These are phyloP conservation scores for Populus hybrid DNA, from an alignment of 441 rosid genomes.

Conservation along the genomic window DNA sequence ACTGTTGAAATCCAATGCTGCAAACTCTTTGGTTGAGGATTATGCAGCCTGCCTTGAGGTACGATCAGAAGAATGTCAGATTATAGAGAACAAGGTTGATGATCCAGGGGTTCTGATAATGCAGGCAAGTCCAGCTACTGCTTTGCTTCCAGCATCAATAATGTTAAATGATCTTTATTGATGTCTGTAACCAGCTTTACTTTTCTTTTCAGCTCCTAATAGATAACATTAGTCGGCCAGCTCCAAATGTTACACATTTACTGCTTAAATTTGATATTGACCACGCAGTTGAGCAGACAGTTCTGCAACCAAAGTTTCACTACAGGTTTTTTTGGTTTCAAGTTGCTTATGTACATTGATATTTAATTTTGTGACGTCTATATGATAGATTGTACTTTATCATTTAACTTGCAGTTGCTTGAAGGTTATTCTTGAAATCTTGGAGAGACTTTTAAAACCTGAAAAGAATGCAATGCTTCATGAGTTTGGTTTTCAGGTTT, in stretches of 20 bases:
- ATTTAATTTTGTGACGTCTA: background rate
- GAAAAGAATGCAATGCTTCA: constrained; percentile 78
- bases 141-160: background rate
- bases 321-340: constrained; percentile 56
- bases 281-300: constrained; percentile 68
- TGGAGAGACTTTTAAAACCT: constrained; percentile 77
- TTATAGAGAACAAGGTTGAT: constrained; percentile 61
- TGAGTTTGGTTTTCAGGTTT: constrained; percentile 95
- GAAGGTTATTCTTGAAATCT: constrained; percentile 87
- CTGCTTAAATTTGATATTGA: constrained; percentile 92
- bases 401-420: constrained; percentile 63
- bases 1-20: constrained; percentile 76
- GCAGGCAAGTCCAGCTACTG: constrained; percentile 57
- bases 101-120: constrained; percentile 86
- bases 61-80: constrained; percentile 76
- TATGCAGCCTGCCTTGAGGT: constrained; percentile 96
- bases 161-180: constrained; percentile 10
- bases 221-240: constrained; percentile 80
- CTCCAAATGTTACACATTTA: constrained; percentile 91
- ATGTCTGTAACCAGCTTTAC: background rate
- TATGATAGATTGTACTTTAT: constrained; percentile 11
- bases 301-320: constrained; percentile 92
- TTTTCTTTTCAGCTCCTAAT: constrained; percentile 66
- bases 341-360: background rate
- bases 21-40: constrained; percentile 73